Percentiles rank a stretch among this genome's conserved stretches.
Conservation (phyloP, 768 basidiomycete species). For the Naganishia vaughanmartiniae region DNA sequence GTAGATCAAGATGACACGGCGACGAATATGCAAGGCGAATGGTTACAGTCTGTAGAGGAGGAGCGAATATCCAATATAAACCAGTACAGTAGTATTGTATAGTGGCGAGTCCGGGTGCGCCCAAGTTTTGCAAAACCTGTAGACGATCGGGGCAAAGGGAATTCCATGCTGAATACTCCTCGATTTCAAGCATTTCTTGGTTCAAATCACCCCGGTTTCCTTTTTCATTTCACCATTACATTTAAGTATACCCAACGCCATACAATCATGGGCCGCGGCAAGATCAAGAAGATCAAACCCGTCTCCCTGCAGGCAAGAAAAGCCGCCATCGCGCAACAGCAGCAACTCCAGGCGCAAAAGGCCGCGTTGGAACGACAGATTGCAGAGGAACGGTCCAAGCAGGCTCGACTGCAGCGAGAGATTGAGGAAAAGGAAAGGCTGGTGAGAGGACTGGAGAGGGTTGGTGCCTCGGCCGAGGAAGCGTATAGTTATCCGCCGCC, state of each 20-base stretch:
- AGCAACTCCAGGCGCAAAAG: slow-evolving; percentile 20
- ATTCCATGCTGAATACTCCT: too few relatives aligned
- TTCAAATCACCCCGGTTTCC: too few relatives aligned
- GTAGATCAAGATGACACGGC: not conserved
- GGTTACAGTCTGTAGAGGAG: not conserved
- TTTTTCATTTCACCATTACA: too few relatives aligned
- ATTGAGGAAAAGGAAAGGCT: slow-evolving; percentile 24
- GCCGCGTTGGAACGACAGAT: slow-evolving; percentile 21
- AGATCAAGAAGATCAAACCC: slow-evolving; percentile 22
- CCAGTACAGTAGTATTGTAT: too few relatives aligned
- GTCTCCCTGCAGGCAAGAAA: slow-evolving; percentile 25
- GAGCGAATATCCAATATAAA: too few relatives aligned
- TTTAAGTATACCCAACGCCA: not conserved
- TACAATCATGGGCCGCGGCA: slow-evolving; percentile 23
- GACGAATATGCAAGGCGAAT: not conserved
- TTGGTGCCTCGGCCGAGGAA: not conserved
- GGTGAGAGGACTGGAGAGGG: slow-evolving; percentile 11
- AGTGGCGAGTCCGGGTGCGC: too few relatives aligned
- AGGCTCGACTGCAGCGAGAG: slow-evolving; percentile 12
- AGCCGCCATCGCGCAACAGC: slow-evolving; percentile 21
- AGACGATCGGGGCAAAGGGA: too few relatives aligned
- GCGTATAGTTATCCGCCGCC: not conserved
- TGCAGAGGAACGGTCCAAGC: slow-evolving; percentile 23
- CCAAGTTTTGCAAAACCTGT: too few relatives aligned
- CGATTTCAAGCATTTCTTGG: too few relatives aligned